Conservation (phyloP, 495 filamentous ascomycete genomes). For the Penicillium pancosmium region DNA sequence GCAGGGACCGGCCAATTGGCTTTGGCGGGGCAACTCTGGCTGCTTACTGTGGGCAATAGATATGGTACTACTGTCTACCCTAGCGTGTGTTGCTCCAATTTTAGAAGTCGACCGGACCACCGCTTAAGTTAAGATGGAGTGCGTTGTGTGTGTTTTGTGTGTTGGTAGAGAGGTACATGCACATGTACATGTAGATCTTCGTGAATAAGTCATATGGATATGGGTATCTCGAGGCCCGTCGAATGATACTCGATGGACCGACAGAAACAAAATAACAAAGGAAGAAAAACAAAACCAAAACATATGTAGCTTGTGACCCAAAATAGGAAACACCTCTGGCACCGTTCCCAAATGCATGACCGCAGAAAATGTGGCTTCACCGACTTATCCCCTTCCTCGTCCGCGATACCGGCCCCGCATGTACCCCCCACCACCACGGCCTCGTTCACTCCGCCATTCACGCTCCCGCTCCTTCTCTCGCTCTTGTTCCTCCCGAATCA, state of each 20-base stretch:
- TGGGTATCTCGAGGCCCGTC: conserved; percentile 22
- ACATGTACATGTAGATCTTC: neutral
- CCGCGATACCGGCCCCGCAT: conserved; percentile 52
- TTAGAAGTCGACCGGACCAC: too few species aligned
- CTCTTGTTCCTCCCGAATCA: conserved; percentile 57
- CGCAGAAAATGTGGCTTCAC: neutral
- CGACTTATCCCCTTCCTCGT: conserved; percentile 44
- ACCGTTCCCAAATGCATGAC: neutral
- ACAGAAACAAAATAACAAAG: neutral
- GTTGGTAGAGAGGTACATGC: too few species aligned
- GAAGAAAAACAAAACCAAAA: conserved; percentile 3
- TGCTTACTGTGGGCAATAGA: too few species aligned
- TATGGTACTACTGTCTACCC: too few species aligned
- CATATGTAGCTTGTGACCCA: neutral
- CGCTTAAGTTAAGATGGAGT: too few species aligned
- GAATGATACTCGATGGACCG: neutral
- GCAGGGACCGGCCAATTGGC: conserved; percentile 16
- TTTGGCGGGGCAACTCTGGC: neutral
- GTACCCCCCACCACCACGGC: conserved; percentile 52
- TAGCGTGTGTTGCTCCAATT: too few species aligned
- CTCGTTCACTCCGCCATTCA: conserved; percentile 53
- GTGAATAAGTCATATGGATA: conserved; percentile 10
- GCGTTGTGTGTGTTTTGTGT: too few species aligned
- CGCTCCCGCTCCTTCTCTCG: conserved; percentile 53
- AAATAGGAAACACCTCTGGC: neutral